Conservation (phyloP, 2,329 filamentous ascomycete genomes). For the Sporothrix schenckii region DNA sequence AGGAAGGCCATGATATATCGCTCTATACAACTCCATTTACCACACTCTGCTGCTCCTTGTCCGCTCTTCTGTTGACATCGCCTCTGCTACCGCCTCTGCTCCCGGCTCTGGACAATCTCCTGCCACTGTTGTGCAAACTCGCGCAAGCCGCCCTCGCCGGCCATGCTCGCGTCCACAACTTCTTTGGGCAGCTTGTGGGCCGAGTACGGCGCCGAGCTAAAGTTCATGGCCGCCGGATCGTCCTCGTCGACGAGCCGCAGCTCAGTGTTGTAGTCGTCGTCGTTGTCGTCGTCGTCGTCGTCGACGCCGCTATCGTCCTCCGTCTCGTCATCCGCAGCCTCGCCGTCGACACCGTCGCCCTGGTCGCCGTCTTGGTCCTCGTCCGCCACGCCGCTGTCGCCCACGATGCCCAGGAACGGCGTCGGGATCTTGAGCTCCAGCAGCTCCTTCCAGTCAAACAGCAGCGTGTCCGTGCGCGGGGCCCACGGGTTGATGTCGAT, state of each 20-base stretch:
- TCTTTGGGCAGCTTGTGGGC: slow-evolving; percentile 95
- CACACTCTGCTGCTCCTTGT: neutral
- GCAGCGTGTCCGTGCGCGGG: slow-evolving; percentile 78
- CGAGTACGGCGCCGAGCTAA: slow-evolving; percentile 83
- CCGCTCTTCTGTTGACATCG: neutral
- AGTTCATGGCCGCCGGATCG: slow-evolving; percentile 82
- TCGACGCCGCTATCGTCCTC: slow-evolving; percentile 30
- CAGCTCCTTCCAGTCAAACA: slow-evolving; percentile 90
- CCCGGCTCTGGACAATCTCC: slow-evolving; percentile 48
- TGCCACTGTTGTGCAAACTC: slow-evolving; percentile 81
- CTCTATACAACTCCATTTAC: slow-evolving; percentile 5
- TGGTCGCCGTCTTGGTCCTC: slow-evolving; percentile 44
- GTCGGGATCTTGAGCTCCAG: slow-evolving; percentile 68
- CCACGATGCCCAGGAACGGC: slow-evolving; percentile 56
- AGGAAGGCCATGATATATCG: neutral
- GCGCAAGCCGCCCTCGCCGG: slow-evolving; percentile 73
- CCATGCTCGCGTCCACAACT: slow-evolving; percentile 72
- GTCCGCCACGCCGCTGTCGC: slow-evolving; percentile 38
- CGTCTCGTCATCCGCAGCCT: slow-evolving; percentile 43
- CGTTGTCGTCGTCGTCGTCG: slow-evolving; percentile 51
- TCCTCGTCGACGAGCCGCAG: slow-evolving; percentile 79
- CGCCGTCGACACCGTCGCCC: slow-evolving; percentile 37
- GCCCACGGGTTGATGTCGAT: slow-evolving; percentile 98
- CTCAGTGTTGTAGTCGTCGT: slow-evolving; percentile 69
- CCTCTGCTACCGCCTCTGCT: slow-evolving; percentile 10